Evolutionary conservation across 1,284 basidiomycete species (phyloP).

Genomic region (Cutaneotrichosporon sp.): DNA sequence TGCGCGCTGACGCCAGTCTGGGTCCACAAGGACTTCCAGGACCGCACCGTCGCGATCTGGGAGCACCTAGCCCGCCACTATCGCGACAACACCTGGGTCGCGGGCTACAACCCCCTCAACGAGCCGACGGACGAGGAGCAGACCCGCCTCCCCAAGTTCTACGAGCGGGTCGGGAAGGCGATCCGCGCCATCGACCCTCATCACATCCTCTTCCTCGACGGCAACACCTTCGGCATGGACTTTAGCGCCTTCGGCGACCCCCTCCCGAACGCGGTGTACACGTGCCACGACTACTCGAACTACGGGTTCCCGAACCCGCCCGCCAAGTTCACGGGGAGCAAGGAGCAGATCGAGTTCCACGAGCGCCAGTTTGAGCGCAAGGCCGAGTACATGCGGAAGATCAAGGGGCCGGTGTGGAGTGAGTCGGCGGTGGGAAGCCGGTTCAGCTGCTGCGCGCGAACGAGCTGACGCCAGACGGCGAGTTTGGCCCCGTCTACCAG

Average conservation of each 20-base stretch:
- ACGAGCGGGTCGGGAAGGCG: constrained; percentile 65
- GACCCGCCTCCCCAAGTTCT: constrained; percentile 61
- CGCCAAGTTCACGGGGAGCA: constrained; percentile 54
- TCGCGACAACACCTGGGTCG: constrained; percentile 64
- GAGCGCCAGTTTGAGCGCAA: constrained; percentile 62
- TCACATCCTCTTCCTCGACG: constrained; percentile 57
- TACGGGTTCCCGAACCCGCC: constrained; percentile 68
- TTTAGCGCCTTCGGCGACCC: constrained; percentile 63
- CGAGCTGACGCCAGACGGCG: constrained; percentile 53
- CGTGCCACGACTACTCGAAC: constrained; percentile 70
- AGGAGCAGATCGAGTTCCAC: constrained; percentile 60
- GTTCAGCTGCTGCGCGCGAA: too few relatives aligned
- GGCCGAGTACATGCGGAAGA: constrained; percentile 35
- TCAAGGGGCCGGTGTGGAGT: constrained; percentile 28
- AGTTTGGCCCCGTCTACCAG: constrained; percentile 58
- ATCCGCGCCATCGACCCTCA: constrained; percentile 66
- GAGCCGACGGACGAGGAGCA: constrained; percentile 66
- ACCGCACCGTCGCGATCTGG: constrained; percentile 70
- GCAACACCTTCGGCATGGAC: constrained; percentile 74
- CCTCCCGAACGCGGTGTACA: constrained; percentile 54
- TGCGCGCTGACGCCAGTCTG: constrained; percentile 58
- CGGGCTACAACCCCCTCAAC: constrained; percentile 70
- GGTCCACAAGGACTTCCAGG: constrained; percentile 74
- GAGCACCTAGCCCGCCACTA: constrained; percentile 65
- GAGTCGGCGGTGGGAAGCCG: background rate